Percentiles rank a stretch among this genome's conserved stretches.
These are phyloP conservation scores for Dendrobium nobile DNA, from an alignment of 106 monocot genomes.

Conservation along the genomic window DNA sequence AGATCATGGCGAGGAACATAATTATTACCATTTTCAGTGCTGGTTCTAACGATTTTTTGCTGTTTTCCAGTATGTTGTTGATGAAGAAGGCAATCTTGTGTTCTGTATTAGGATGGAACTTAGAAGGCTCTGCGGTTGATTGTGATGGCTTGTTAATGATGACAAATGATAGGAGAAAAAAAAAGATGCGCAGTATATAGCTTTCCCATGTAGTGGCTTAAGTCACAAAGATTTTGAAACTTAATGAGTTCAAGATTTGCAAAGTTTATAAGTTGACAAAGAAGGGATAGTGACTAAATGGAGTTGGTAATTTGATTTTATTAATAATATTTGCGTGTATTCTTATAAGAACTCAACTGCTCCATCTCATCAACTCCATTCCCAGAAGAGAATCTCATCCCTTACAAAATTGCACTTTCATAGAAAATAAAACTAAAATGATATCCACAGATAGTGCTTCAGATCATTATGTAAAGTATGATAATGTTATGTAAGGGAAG, in stretches of 20 bases:
- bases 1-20: no score
- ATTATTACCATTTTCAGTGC: not conserved
- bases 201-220: not conserved
- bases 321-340: not conserved
- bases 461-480: no score
- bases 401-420: not conserved
- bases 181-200: not conserved
- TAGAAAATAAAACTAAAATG: no score
- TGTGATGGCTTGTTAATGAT: not conserved
- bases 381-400: not conserved
- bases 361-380: conserved; percentile 6
- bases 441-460: no score
- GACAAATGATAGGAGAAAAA: conserved; percentile 6
- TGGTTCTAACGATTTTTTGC: not conserved
- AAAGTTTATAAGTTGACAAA: not conserved
- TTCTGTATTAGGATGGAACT: not conserved
- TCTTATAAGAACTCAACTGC: not conserved
- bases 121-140: not conserved
- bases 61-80: conserved; percentile 14
- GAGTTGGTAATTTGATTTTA: not conserved
- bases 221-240: not conserved
- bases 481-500: no score
- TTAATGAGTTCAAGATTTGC: not conserved
- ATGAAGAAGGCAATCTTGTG: conserved; percentile 33
- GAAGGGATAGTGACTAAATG: not conserved